phyloP scores from a whole-genome alignment of 257 asterid species.

The Solanum piurae region DNA sequence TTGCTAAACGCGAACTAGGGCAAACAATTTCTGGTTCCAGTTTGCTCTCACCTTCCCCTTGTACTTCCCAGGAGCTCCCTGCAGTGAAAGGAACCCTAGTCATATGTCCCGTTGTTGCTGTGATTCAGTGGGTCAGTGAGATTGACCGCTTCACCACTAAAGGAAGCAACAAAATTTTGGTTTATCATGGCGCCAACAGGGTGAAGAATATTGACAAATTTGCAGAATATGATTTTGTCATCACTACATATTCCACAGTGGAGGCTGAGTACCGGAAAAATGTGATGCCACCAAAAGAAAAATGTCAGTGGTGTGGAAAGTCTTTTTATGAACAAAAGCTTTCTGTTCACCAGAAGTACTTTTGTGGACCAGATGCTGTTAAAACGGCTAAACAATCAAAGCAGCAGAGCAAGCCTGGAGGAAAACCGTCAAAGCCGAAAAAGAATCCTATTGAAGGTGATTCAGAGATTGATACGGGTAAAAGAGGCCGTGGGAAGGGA shows the following conservation, averaged over 20 bases:
- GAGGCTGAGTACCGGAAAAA: slow-evolving; percentile 76
- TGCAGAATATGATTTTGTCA: slow-evolving; percentile 71
- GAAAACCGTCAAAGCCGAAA: slow-evolving; percentile 12
- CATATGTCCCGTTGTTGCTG: slow-evolving; percentile 91
- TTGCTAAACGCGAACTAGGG: slow-evolving; percentile 48
- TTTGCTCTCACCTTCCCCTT: slow-evolving; percentile 28
- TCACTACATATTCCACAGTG: slow-evolving; percentile 81
- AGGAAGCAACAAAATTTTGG: slow-evolving; percentile 72
- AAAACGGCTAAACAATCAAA: slow-evolving; percentile 74
- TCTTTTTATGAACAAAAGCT: slow-evolving; percentile 35
- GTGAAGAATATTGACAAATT: slow-evolving; percentile 42
- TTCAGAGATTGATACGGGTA: slow-evolving; percentile 15
- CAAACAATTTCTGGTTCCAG: slow-evolving; percentile 23
- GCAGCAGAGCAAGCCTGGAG: slow-evolving; percentile 50
- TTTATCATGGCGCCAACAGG: slow-evolving; percentile 84
- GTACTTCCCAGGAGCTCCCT: slow-evolving; percentile 41
- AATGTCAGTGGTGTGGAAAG: slow-evolving; percentile 75
- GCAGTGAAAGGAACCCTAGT: slow-evolving; percentile 74
- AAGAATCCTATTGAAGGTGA: slow-evolving; percentile 13
- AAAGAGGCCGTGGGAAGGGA: slow-evolving; percentile 14
- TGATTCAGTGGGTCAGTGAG: slow-evolving; percentile 83
- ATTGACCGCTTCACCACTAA: slow-evolving; percentile 69
- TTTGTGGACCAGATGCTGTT: slow-evolving; percentile 71
- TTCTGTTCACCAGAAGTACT: slow-evolving; percentile 55
- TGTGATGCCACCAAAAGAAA: slow-evolving; percentile 77